A percentile compares a stretch with the other conserved stretches of the same genome.
phyloP scores from a whole-genome alignment of 768 basidiomycete genomes.

The Zangia roseola region DNA sequence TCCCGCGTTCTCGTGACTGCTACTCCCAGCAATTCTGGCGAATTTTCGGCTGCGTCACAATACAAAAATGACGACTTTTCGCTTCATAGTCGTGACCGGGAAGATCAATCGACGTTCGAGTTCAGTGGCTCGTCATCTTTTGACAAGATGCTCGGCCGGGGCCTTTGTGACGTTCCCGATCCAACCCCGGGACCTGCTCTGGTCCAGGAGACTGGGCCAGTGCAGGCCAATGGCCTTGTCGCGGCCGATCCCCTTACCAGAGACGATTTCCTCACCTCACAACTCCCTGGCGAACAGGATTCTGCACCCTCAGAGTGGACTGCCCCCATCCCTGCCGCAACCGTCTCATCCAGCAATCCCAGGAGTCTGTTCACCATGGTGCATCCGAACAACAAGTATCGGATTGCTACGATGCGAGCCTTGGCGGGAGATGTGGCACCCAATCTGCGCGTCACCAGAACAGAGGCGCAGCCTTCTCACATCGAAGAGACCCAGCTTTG shows the following conservation, averaged over 20 bases:
- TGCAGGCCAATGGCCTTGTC: slow-evolving; percentile 2
- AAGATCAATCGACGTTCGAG: slow-evolving; percentile 32
- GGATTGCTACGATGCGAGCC: slow-evolving; percentile 26
- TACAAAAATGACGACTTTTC: slow-evolving; percentile 8
- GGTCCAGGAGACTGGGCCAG: slow-evolving; percentile 3
- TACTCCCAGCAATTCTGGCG: slow-evolving; percentile 48
- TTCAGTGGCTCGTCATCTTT: slow-evolving; percentile 43
- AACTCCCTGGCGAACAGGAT: neutral
- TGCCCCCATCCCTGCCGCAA: slow-evolving; percentile 12
- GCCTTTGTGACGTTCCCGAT: slow-evolving; percentile 23
- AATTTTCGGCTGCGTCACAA: slow-evolving; percentile 21
- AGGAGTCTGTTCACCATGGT: slow-evolving; percentile 34
- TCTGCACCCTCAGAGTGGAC: slow-evolving; percentile 23
- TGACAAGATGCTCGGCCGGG: slow-evolving; percentile 38
- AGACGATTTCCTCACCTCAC: neutral
- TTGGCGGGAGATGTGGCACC: slow-evolving; percentile 22
- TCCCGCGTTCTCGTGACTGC: slow-evolving; percentile 45
- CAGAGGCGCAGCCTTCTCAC: slow-evolving; percentile 17
- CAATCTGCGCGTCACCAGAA: slow-evolving; percentile 8
- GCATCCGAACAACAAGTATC: slow-evolving; percentile 33
- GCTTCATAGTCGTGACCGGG: slow-evolving; percentile 8
- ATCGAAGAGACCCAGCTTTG: slow-evolving; percentile 20
- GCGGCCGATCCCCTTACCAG: slow-evolving; percentile 2
- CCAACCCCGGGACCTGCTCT: slow-evolving; percentile 22
- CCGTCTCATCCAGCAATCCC: slow-evolving; percentile 25